A percentile compares a stretch with the other conserved stretches of the same genome.
Evolutionary conservation across 2,329 filamentous ascomycete species (phyloP).

Genomic region (Penicillium psychrosexuale): DNA sequence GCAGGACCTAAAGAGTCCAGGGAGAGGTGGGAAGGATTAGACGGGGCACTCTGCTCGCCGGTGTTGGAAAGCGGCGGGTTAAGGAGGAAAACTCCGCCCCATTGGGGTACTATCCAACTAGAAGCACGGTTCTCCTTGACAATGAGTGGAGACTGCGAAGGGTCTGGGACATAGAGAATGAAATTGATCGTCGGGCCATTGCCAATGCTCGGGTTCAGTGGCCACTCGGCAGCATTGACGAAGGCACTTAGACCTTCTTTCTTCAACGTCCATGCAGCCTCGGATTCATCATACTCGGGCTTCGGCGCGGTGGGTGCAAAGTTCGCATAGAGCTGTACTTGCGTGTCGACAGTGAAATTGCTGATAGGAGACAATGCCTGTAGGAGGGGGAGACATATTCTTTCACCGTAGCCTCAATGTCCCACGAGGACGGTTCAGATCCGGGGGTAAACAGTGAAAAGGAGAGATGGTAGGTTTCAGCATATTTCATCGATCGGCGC

Average conservation of each 20-base stretch:
- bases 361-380: conserved; percentile 77
- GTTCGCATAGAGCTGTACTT: conserved; percentile 86
- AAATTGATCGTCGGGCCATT: conserved; percentile 94
- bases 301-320: conserved; percentile 61
- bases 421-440: conserved; percentile 79
- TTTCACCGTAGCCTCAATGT: conserved; percentile 76
- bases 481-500: conserved; percentile 83
- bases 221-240: conserved; percentile 98
- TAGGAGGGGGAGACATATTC: conserved; percentile 76
- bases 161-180: conserved; percentile 80
- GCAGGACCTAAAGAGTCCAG: conserved; percentile 69
- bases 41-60: conserved; percentile 30
- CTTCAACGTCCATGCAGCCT: conserved; percentile 65
- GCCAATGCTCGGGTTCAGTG: conserved; percentile 88
- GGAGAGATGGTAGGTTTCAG: conserved; percentile 89
- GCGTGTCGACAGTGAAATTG: conserved; percentile 93
- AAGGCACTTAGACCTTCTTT: conserved; percentile 90
- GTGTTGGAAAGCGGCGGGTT: conserved; percentile 47
- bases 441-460: conserved; percentile 90
- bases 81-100: conserved; percentile 76
- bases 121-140: conserved; percentile 61
- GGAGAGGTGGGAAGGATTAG: conserved; percentile 53
- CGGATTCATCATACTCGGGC: conserved; percentile 53
- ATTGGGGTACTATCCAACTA: conserved; percentile 94
- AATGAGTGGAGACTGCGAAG: conserved; percentile 58